phyloP scores from a whole-genome alignment of 306 rosid genomes.

The Macrotyloma uniflorum region DNA sequence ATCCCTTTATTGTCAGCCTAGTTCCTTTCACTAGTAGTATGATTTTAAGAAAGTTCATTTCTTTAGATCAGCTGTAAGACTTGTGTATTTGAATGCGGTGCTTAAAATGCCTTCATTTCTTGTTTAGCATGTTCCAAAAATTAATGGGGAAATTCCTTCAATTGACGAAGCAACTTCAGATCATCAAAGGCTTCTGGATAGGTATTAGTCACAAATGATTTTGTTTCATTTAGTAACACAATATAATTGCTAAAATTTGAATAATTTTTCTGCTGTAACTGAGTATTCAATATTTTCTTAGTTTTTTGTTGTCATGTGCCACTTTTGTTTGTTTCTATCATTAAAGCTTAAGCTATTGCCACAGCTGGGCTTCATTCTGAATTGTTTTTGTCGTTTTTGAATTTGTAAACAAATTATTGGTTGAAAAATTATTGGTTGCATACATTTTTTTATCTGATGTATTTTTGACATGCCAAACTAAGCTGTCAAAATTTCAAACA shows the following conservation, averaged over 20 bases:
- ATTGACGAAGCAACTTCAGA: conserved; percentile 81
- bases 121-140: conserved; percentile 82
- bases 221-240: conserved; percentile 17
- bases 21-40: background rate
- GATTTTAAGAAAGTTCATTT: conserved; percentile 14
- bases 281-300: conserved; percentile 8
- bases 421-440: background rate
- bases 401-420: background rate
- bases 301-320: background rate
- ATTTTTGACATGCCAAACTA: conserved; percentile 7
- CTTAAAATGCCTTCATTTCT: conserved; percentile 28
- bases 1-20: background rate
- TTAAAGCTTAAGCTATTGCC: conserved; percentile 9
- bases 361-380: conserved; percentile 3
- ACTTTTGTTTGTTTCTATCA: background rate
- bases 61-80: background rate
- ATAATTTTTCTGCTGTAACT: conserved; percentile 12
- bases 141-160: conserved; percentile 91
- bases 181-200: conserved; percentile 80
- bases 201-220: conserved; percentile 49
- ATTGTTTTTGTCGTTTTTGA: background rate
- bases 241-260: conserved; percentile 22
- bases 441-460: background rate
- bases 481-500: conserved; percentile 26
- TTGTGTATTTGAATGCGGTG: background rate